Percentiles rank a stretch among this genome's conserved stretches.
Evolutionary conservation across 306 rosid species (phyloP).

Genomic region (Hippophae gyantsensis): DNA sequence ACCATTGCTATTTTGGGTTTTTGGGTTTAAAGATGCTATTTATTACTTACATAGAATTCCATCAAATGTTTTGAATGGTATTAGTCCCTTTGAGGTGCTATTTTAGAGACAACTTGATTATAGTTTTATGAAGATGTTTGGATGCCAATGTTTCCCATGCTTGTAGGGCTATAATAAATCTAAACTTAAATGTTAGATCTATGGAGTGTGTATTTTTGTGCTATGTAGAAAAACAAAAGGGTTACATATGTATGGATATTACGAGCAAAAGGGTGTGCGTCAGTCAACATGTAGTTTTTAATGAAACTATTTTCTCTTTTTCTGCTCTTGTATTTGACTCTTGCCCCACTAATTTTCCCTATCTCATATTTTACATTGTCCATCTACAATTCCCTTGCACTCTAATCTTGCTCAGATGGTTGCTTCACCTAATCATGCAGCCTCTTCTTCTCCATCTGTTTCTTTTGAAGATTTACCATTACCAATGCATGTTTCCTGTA

Average conservation of each 20-base stretch:
- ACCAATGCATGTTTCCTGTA: too few species aligned
- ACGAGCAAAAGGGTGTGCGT: fast-evolving
- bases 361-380: too few species aligned
- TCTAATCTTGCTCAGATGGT: too few species aligned
- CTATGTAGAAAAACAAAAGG: not conserved
- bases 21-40: not conserved
- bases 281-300: not conserved
- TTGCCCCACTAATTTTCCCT: too few species aligned
- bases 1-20: not conserved
- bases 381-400: too few species aligned
- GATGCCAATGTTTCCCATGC: not conserved
- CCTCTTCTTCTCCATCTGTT: too few species aligned
- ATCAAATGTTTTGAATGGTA: not conserved
- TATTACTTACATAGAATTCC: not conserved
- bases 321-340: too few species aligned
- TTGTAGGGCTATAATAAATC: not conserved
- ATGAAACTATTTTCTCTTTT: not conserved
- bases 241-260: not conserved
- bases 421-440: too few species aligned
- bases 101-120: not conserved
- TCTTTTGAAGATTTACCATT: too few species aligned
- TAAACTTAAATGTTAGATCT: not conserved
- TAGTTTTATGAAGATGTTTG: not conserved
- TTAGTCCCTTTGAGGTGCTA: not conserved
- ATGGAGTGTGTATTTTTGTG: not conserved